These are phyloP conservation scores for Aegilops tauschii DNA, from an alignment of 176 grass and related monocot species.

Conservation along the genomic window DNA sequence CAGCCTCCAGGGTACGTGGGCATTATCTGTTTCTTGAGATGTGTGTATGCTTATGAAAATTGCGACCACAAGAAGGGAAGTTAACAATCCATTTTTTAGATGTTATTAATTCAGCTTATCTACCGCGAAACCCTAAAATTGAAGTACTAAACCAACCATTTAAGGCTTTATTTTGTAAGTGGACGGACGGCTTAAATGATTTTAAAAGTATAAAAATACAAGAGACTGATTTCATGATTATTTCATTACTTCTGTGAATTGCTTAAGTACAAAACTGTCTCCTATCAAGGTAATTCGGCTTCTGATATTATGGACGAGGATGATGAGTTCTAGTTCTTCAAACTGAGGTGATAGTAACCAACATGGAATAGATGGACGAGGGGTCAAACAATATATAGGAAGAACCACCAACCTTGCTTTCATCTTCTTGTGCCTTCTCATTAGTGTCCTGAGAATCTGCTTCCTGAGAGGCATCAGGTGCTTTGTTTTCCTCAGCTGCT, in stretches of 20 bases:
- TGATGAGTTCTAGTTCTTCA: background rate
- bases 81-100: background rate
- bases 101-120: background rate
- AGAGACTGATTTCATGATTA: background rate
- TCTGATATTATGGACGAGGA: background rate
- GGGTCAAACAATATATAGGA: slow-evolving; percentile 24
- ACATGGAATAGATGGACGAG: background rate
- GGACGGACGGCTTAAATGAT: background rate
- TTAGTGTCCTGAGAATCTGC: slow-evolving; percentile 38
- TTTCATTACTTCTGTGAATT: slow-evolving; percentile 10
- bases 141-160: background rate
- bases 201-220: background rate
- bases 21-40: background rate
- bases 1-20: background rate
- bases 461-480: slow-evolving; percentile 39
- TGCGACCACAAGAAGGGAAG: background rate
- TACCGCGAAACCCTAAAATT: background rate
- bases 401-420: slow-evolving; percentile 50
- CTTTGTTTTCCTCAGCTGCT: slow-evolving; percentile 45
- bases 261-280: background rate
- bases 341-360: slow-evolving; percentile 3
- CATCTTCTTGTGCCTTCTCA: slow-evolving; percentile 38
- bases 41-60: background rate
- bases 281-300: slow-evolving; percentile 16
- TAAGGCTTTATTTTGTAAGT: background rate